A percentile compares a stretch with the other conserved stretches of the same genome.
phyloP scores from a whole-genome alignment of 495 filamentous ascomycete species.

The Penicillium ochrochloron region DNA sequence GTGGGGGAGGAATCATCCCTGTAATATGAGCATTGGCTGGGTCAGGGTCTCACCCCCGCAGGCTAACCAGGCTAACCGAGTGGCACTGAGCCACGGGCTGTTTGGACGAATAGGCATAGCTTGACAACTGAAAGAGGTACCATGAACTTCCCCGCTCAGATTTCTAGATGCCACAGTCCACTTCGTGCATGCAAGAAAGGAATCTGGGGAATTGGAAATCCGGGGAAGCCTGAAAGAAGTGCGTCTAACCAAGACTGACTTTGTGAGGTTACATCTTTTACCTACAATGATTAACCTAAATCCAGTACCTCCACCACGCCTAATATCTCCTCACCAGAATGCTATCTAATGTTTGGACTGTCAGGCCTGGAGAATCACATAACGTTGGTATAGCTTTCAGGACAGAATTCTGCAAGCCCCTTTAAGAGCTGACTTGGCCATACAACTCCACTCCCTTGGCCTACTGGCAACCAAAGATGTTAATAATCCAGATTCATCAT shows the following conservation, averaged over 20 bases:
- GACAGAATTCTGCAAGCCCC: background rate
- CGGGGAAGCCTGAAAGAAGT: background rate
- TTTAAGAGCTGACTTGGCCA: background rate
- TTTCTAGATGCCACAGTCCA: background rate
- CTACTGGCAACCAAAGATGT: background rate
- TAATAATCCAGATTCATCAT: background rate
- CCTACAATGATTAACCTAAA: background rate
- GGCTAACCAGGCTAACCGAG: constrained; percentile 10
- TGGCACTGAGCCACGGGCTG: background rate
- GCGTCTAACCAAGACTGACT: background rate
- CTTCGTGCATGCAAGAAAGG: background rate
- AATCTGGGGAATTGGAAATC: background rate
- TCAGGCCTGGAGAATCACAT: background rate
- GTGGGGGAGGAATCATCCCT: background rate
- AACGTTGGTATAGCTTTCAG: background rate
- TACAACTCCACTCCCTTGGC: background rate
- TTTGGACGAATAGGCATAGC: background rate
- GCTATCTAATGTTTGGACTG: no score
- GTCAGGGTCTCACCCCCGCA: constrained; percentile 7
- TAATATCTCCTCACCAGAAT: background rate
- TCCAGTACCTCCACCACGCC: no score
- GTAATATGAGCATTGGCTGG: background rate
- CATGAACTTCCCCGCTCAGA: background rate
- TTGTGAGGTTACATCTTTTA: background rate
- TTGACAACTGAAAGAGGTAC: background rate